Base-by-base conservation (phyloP, 345 rosid genomes). In the Excoecaria agallocha region DNA sequence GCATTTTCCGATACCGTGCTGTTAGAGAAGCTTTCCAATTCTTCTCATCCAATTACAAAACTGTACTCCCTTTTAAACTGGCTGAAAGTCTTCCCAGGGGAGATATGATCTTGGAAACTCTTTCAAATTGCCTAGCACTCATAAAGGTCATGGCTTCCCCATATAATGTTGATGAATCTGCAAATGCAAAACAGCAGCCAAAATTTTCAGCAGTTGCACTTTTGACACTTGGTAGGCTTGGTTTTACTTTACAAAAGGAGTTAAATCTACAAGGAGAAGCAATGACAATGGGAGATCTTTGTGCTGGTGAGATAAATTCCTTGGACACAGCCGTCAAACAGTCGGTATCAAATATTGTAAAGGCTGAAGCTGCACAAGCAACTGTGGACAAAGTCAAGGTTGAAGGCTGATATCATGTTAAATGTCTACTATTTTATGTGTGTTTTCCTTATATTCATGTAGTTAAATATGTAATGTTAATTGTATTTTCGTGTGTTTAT, bases 11-110 rank as follows among this genome's bases (percentile, higher is more conserved):
- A 17, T 94, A 84, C 65, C 95, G 85, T 66, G 97, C 97, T 50
- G 76, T 87, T 70, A 91, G 86, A 78, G 98, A 94, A 81, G 91
- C 90, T 78, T 87, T 92, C 80, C 89, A 76, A 51, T 80, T 86
- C 82, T 89, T 89, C 84, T 80, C 98, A 67, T 88, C 98, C 52
- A 87, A 86, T 65, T 92, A 90, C 83, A 90, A 89, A 80, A 85
- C 97, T 12, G 71, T 89, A 70, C 97, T 94, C 71, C 82, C 90
- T 71, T 92, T 92, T 81, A 92, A 87, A 83, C 82, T 94, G 66
- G 97, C 96, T 74, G 97, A 92, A 87, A 89, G 97, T 80, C 92
- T 92, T 75, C 98, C 97, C 39, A 79, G 90, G 69, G 98, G 98
- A 69, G 97, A 94, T 80, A 79, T 69, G 78, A 87, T 94, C 72